phyloP scores from a whole-genome alignment of 768 basidiomycete species.

The Rhodocollybia butyracea region DNA sequence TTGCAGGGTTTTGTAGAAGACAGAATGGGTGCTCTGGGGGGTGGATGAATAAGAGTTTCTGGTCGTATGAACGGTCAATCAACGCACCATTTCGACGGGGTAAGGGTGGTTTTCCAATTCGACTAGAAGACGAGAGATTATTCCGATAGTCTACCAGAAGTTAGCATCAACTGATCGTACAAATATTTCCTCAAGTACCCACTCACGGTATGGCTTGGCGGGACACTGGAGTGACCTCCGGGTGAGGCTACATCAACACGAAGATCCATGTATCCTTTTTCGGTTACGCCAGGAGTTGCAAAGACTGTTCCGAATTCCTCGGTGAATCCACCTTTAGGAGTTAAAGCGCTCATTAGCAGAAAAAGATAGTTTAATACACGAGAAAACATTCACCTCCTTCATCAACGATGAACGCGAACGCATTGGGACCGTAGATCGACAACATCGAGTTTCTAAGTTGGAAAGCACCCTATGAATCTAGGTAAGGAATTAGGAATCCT shows the following conservation, averaged over 20 bases:
- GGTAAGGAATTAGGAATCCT: conserved; percentile 10
- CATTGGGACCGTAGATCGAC: conserved; percentile 48
- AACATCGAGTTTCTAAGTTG: conserved; percentile 34
- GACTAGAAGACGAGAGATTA: conserved; percentile 50
- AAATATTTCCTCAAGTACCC: neutral
- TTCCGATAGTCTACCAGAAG: conserved; percentile 51
- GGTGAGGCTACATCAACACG: conserved; percentile 42
- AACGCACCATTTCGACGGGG: conserved; percentile 29
- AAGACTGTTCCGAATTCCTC: conserved; percentile 31
- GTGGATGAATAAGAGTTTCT: neutral
- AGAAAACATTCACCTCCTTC: neutral
- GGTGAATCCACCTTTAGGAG: conserved; percentile 13
- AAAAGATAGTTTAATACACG: too few relatives aligned
- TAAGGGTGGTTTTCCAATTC: conserved; percentile 45
- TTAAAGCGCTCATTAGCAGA: too few relatives aligned
- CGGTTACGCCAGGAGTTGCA: conserved; percentile 41
- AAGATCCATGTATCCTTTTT: conserved; percentile 33
- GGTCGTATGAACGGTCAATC: neutral
- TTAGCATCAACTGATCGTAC: conserved; percentile 4
- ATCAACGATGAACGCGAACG: conserved; percentile 57
- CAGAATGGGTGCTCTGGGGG: conserved; percentile 32
- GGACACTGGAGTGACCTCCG: too few relatives aligned
- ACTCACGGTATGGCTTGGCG: conserved; percentile 55
- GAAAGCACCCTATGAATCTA: conserved; percentile 33
- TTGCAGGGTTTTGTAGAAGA: conserved; percentile 39